These are phyloP conservation scores for Phialophora tarda DNA, from an alignment of 2,329 filamentous ascomycete genomes.

Conservation along the genomic window DNA sequence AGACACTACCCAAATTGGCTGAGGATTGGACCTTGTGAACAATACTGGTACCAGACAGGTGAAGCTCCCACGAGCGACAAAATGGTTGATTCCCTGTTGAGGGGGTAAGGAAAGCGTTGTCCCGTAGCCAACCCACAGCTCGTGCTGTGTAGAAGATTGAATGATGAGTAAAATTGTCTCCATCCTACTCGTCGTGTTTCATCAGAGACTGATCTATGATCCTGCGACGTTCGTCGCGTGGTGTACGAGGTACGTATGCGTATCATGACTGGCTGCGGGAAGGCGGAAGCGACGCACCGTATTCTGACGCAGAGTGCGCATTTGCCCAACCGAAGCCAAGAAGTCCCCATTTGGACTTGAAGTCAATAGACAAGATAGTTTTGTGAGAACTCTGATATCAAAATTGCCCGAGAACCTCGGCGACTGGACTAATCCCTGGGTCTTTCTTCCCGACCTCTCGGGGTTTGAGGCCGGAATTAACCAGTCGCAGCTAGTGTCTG, in stretches of 20 bases:
- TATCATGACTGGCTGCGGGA: no score
- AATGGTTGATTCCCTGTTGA: conserved; percentile 9
- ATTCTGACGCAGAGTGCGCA: background rate
- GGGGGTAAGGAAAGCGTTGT: conserved; percentile 1
- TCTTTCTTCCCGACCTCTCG: no score
- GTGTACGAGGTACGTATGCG: no score
- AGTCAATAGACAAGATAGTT: no score
- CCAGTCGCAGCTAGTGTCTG: no score
- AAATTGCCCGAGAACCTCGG: no score
- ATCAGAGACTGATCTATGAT: background rate
- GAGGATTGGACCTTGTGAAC: conserved; percentile 22
- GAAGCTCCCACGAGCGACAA: conserved; percentile 34
- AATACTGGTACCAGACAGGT: conserved; percentile 25
- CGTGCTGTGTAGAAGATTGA: background rate
- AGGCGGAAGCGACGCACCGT: background rate
- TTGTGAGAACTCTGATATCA: no score
- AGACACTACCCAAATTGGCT: conserved; percentile 16
- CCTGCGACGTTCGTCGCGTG: background rate
- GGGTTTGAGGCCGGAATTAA: no score
- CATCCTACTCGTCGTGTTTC: background rate
- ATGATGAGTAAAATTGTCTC: background rate
- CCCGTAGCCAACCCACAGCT: background rate
- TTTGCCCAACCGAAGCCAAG: background rate
- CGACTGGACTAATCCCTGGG: no score
- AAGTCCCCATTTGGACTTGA: no score